Evolutionary conservation across 345 rosid genomes (phyloP).

Genomic region (Populus alba): DNA sequence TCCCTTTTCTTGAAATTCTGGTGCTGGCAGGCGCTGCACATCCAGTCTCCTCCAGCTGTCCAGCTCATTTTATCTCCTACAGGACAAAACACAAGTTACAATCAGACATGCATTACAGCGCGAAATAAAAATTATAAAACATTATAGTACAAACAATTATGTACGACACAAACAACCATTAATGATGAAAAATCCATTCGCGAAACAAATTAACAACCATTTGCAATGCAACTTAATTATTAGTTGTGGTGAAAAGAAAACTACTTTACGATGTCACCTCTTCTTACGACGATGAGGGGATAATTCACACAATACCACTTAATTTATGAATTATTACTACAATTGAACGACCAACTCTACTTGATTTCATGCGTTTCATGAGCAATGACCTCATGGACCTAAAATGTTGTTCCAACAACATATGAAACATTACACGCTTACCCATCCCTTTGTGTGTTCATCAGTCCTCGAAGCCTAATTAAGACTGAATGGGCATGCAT

Average conservation of each 20-base stretch:
- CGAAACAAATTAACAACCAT: too few relatives aligned
- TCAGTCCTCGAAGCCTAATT: neutral
- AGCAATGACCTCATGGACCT: neutral
- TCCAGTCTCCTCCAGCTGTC: slow-evolving; percentile 77
- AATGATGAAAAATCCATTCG: too few relatives aligned
- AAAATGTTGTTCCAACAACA: neutral
- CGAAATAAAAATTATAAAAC: too few relatives aligned
- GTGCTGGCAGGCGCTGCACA: slow-evolving; percentile 73
- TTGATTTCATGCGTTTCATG: neutral
- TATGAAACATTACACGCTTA: neutral
- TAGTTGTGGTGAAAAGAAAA: too few relatives aligned
- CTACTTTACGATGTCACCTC: too few relatives aligned
- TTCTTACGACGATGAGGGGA: too few relatives aligned
- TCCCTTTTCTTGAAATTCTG: slow-evolving; percentile 78
- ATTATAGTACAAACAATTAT: too few relatives aligned
- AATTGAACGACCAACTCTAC: neutral
- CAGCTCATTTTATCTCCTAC: slow-evolving; percentile 51
- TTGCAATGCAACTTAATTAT: too few relatives aligned
- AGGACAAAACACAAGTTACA: too few relatives aligned
- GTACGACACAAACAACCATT: too few relatives aligned
- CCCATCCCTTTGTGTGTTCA: neutral
- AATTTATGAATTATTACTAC: neutral
- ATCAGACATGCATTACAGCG: too few relatives aligned
- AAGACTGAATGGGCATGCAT: neutral
- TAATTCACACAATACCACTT: too few relatives aligned